Conservation (phyloP, 2,329 filamentous ascomycete species). For the Helicocarpus griseus region DNA sequence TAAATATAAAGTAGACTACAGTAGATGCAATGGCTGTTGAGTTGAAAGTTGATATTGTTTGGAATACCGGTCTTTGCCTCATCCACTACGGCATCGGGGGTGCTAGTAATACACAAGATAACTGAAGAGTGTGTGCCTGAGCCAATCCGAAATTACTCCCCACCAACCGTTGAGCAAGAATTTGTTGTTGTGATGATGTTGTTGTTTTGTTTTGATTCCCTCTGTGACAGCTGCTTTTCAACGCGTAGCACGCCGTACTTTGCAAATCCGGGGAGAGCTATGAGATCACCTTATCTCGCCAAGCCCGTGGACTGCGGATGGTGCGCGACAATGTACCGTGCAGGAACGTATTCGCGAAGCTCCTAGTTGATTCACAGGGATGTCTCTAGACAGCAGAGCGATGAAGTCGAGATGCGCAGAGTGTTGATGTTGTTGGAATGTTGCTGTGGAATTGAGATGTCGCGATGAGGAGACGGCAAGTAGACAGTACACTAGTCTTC, state of each 20-base stretch:
- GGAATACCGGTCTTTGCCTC: conserved; percentile 7
- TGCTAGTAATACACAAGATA: conserved; percentile 30
- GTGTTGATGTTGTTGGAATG: background rate
- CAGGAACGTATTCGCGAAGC: background rate
- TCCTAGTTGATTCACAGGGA: background rate
- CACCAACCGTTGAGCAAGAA: conserved; percentile 11
- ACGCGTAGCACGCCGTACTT: background rate
- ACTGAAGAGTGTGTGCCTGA: conserved; percentile 21
- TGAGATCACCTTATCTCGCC: background rate
- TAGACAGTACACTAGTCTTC: background rate
- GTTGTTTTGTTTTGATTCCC: background rate
- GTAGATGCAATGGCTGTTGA: conserved; percentile 13
- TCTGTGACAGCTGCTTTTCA: background rate
- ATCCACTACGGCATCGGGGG: conserved; percentile 32
- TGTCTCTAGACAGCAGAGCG: background rate
- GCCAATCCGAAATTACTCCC: conserved; percentile 23
- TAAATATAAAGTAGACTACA: conserved; percentile 29
- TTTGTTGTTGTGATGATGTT: background rate
- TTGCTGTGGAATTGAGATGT: conserved; percentile 1
- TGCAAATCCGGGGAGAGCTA: background rate
- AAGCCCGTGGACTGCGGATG: background rate
- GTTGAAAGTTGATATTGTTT: conserved; percentile 7
- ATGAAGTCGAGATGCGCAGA: background rate
- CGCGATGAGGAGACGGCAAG: background rate
- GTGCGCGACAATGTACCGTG: background rate